phyloP scores from a whole-genome alignment of 805 yeast species.

The Starmerella asiatica region DNA sequence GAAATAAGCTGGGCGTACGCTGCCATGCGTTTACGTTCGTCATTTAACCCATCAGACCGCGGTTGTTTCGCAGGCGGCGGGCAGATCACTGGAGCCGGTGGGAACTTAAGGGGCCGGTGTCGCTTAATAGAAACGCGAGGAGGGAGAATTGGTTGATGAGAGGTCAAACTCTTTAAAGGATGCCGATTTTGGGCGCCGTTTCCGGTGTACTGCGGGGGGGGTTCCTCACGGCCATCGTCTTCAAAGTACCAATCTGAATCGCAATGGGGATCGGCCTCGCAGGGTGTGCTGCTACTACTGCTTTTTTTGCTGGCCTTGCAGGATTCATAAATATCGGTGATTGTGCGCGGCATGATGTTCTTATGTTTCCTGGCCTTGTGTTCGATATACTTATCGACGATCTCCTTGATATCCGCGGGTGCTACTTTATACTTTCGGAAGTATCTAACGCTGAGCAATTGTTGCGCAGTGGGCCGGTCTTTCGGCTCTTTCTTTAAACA shows the following conservation, averaged over 20 bases:
- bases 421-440: constrained; percentile 15
- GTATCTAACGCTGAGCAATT: constrained; percentile 35
- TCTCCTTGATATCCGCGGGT: constrained; percentile 8
- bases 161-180: not conserved
- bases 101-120: too few relatives aligned
- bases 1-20: too few relatives aligned
- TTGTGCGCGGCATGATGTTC: not conserved
- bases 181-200: not conserved
- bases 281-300: not conserved
- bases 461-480: constrained; percentile 47
- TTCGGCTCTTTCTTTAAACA: constrained; percentile 59
- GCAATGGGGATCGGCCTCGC: not conserved
- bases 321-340: constrained; percentile 28
- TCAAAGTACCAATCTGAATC: not conserved
- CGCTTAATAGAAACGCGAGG: too few relatives aligned
- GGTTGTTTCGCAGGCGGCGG: too few relatives aligned
- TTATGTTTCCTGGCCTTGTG: not conserved
- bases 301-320: not conserved
- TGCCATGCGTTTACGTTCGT: too few relatives aligned
- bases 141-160: not conserved
- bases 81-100: too few relatives aligned
- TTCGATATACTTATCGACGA: constrained; percentile 3
- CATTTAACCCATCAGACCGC: too few relatives aligned
- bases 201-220: too few relatives aligned
- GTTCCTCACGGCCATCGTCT: too few relatives aligned